A percentile compares a stretch with the other conserved stretches of the same genome.
Evolutionary conservation across 306 rosid genomes (phyloP).

Genomic region (Castanospermum australe): DNA sequence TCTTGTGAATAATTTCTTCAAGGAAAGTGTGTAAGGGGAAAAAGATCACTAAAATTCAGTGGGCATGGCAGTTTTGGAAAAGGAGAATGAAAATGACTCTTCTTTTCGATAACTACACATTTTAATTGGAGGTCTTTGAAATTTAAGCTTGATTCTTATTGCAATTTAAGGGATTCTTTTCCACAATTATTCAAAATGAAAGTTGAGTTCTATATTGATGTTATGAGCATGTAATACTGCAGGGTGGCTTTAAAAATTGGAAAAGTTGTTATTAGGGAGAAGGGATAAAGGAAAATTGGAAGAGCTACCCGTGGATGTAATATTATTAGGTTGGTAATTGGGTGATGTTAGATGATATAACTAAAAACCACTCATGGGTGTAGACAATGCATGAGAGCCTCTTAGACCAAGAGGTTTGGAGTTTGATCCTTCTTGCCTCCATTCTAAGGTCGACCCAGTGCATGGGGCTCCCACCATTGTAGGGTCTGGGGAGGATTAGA

Average conservation of each 20-base stretch:
- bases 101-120: background rate
- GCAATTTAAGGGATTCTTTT: constrained; percentile 2
- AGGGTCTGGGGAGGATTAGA: background rate
- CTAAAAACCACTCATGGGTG: background rate
- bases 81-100: background rate
- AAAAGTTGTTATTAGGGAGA: background rate
- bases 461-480: background rate
- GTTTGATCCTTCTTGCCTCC: background rate
- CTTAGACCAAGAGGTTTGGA: background rate
- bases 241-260: background rate
- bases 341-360: background rate
- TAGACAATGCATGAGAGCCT: background rate
- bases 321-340: constrained; percentile 15
- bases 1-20: constrained; percentile 17
- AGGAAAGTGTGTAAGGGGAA: background rate
- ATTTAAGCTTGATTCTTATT: background rate
- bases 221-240: background rate
- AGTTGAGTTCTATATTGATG: background rate
- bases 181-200: background rate
- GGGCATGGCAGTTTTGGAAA: background rate
- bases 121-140: background rate
- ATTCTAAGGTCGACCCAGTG: background rate
- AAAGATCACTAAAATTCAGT: background rate
- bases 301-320: background rate
- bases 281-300: background rate